Percentiles rank a stretch among this genome's conserved stretches.
Evolutionary conservation across 75 land plant species (phyloP).

Genomic region (Pinus taeda): DNA sequence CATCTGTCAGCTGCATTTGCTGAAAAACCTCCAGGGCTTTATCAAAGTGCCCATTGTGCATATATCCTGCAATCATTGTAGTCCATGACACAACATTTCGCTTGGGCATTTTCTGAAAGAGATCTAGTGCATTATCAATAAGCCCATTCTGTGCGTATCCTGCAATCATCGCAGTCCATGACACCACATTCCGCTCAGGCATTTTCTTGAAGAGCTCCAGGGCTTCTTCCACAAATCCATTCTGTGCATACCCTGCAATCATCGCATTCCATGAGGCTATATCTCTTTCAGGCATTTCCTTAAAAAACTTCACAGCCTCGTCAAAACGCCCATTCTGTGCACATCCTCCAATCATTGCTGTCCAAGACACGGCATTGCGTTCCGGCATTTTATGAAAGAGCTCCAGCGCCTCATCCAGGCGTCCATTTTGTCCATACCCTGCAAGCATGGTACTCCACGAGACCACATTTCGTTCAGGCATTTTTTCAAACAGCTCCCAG

Average conservation of each 20-base stretch:
- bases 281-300: slow-evolving; percentile 17
- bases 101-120: too few species aligned
- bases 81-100: slow-evolving; percentile 22
- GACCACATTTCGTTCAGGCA: not conserved
- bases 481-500: not conserved
- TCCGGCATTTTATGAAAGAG: too few species aligned
- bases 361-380: too few species aligned
- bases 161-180: too few species aligned
- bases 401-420: slow-evolving; percentile 2
- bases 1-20: slow-evolving; percentile 14
- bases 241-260: too few species aligned
- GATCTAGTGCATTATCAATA: too few species aligned
- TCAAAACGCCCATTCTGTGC: slow-evolving; percentile 26
- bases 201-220: too few species aligned
- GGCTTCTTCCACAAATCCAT: too few species aligned
- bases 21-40: slow-evolving; percentile 15
- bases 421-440: slow-evolving; percentile 10
- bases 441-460: not conserved
- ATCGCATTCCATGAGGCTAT: too few species aligned
- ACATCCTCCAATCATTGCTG: slow-evolving; percentile 21
- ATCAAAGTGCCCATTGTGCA: slow-evolving; percentile 8
- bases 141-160: too few species aligned
- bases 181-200: too few species aligned
- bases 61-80: slow-evolving; percentile 25
- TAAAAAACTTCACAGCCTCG: slow-evolving; percentile 17